Evolutionary conservation across 129 eudicot species (phyloP).

Genomic region (Kitagawia praeruptora): DNA sequence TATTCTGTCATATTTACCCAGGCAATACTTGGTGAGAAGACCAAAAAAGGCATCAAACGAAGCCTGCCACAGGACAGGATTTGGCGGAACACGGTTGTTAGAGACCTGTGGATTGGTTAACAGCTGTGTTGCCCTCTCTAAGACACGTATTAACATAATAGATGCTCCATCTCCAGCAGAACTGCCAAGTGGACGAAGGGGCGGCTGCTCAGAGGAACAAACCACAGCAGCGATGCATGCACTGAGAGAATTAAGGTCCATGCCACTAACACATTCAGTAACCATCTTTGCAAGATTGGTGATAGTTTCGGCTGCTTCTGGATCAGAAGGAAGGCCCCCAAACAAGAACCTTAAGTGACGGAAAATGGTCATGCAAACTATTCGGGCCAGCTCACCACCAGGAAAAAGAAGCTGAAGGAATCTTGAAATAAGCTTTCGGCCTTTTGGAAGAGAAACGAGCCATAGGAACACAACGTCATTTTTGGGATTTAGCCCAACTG

Average conservation of each 20-base stretch:
- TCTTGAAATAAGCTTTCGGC: conserved; percentile 67
- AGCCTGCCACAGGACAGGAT: conserved; percentile 88
- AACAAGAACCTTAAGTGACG: conserved; percentile 79
- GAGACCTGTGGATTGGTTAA: conserved; percentile 39
- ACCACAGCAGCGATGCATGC: conserved; percentile 98
- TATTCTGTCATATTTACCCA: conserved; percentile 70
- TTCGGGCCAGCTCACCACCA: conserved; percentile 68
- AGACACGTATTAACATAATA: conserved; percentile 51
- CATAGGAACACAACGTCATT: conserved; percentile 78
- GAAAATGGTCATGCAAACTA: conserved; percentile 91
- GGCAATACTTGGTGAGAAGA: conserved; percentile 75
- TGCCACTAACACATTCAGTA: conserved; percentile 38
- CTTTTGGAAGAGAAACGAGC: conserved; percentile 69
- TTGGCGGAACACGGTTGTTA: conserved; percentile 33
- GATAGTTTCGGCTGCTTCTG: conserved; percentile 47
- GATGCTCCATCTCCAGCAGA: conserved; percentile 91
- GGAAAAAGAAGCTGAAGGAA: conserved; percentile 68
- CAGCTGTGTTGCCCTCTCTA: conserved; percentile 61
- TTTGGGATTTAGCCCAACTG: conserved; percentile 53
- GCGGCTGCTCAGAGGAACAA: conserved; percentile 95
- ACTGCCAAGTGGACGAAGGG: conserved; percentile 86
- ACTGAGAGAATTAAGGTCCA: conserved; percentile 87
- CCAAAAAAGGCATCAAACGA: conserved; percentile 82
- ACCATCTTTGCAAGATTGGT: conserved; percentile 50
- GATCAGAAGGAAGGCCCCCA: conserved; percentile 65